Evolutionary conservation across 768 basidiomycete species (phyloP).

Genomic region (Boletus rubescentipes): DNA sequence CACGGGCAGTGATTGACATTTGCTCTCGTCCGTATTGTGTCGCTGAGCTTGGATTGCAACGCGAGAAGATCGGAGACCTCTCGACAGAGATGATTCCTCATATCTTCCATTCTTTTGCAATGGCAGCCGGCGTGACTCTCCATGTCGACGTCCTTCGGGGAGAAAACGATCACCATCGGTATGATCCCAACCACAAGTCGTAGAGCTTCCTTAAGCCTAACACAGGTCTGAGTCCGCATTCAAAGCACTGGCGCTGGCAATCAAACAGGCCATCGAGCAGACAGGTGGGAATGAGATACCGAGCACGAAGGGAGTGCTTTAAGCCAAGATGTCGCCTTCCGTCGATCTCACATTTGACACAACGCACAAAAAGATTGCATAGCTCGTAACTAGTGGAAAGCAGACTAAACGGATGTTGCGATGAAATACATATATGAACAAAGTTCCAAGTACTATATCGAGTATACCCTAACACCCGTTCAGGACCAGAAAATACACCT

Average conservation of each 20-base stretch:
- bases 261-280: slow-evolving; percentile 88
- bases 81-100: slow-evolving; percentile 99
- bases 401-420: neutral
- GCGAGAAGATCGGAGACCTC: slow-evolving; percentile 92
- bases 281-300: slow-evolving; percentile 92
- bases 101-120: slow-evolving; percentile 97
- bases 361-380: neutral
- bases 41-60: slow-evolving; percentile 80
- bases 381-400: neutral
- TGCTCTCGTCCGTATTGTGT: slow-evolving; percentile 97
- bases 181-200: slow-evolving; percentile 22
- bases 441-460: slow-evolving; percentile 1
- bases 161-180: slow-evolving; percentile 98
- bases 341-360: neutral
- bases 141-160: slow-evolving; percentile 94
- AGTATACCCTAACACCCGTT: slow-evolving; percentile 9
- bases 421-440: slow-evolving; percentile 22
- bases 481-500: slow-evolving; percentile 81
- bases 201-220: neutral
- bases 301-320: slow-evolving; percentile 94
- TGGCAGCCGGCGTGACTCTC: slow-evolving; percentile 89
- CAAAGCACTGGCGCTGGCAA: slow-evolving; percentile 95
- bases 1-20: slow-evolving; percentile 96
- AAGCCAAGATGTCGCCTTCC: slow-evolving; percentile 12
- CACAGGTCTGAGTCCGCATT: slow-evolving; percentile 93